phyloP scores from a whole-genome alignment of 108 stramenopile species.

The Cyclotella baltica region DNA sequence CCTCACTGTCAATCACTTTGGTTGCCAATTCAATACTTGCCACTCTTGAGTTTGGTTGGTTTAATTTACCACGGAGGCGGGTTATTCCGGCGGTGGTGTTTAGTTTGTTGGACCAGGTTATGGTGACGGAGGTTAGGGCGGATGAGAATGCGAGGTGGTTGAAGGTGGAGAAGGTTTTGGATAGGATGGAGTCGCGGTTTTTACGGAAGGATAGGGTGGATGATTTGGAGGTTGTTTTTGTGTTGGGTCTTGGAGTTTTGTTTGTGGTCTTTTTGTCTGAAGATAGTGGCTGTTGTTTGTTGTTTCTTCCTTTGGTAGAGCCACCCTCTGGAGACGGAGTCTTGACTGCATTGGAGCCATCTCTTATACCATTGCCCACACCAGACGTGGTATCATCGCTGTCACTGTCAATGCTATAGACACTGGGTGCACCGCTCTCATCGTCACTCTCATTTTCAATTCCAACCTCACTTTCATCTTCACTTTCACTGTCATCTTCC shows the following conservation, averaged over 20 bases:
- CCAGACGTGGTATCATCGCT: not conserved
- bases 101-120: constrained; percentile 86
- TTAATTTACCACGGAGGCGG: constrained; percentile 49
- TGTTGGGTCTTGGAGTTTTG: not conserved
- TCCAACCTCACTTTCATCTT: constrained; percentile 18
- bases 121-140: constrained; percentile 51
- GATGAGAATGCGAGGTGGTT: constrained; percentile 59
- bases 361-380: too few relatives aligned
- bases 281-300: not conserved
- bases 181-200: constrained; percentile 58
- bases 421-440: constrained; percentile 1
- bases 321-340: too few relatives aligned
- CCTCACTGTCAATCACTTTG: constrained; percentile 85
- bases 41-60: constrained; percentile 12
- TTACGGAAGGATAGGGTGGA: constrained; percentile 50
- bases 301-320: constrained; percentile 12
- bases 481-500: constrained; percentile 51
- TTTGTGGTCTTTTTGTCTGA: not conserved
- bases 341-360: too few relatives aligned
- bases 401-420: not conserved
- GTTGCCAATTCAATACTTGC: constrained; percentile 89
- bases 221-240: not conserved
- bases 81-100: constrained; percentile 91
- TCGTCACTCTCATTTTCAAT: constrained; percentile 35
- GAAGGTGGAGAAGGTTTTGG: constrained; percentile 59